phyloP scores from a whole-genome alignment of 1,284 basidiomycete species.

The Marasmius oreades region DNA sequence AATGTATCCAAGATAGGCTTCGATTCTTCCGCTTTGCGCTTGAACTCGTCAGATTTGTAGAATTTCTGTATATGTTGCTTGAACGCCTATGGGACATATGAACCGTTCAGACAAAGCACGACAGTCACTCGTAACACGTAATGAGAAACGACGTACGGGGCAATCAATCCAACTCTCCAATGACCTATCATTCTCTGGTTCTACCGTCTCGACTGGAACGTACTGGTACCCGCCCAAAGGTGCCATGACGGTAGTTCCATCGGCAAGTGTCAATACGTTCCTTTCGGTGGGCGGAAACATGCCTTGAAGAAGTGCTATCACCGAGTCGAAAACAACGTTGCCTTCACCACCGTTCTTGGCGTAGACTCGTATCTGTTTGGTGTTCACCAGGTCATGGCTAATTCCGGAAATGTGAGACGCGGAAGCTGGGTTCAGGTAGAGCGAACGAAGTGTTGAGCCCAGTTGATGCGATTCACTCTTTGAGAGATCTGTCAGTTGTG shows the following conservation, averaged over 20 bases:
- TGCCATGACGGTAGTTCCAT: conserved; percentile 14
- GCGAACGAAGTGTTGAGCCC: neutral
- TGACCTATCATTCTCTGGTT: conserved; percentile 10
- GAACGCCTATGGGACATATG: neutral
- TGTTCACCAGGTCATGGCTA: conserved; percentile 7
- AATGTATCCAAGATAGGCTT: neutral
- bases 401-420: conserved; percentile 11
- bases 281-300: conserved; percentile 14
- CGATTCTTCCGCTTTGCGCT: neutral
- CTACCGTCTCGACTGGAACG: conserved; percentile 15
- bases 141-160: neutral
- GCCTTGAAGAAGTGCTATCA: conserved; percentile 15
- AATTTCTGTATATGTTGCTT: neutral
- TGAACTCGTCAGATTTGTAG: neutral
- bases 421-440: conserved; percentile 18
- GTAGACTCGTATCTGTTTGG: conserved; percentile 6
- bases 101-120: neutral
- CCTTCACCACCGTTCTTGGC: conserved; percentile 18
- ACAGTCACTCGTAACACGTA: too few relatives aligned
- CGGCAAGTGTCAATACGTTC: conserved; percentile 13
- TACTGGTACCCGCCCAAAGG: conserved; percentile 16
- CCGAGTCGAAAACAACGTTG: conserved; percentile 15
- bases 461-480: conserved; percentile 1
- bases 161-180: conserved; percentile 8
- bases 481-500: neutral